These are phyloP conservation scores for Naganishia onofrii DNA, from an alignment of 768 basidiomycete species.

Conservation along the genomic window DNA sequence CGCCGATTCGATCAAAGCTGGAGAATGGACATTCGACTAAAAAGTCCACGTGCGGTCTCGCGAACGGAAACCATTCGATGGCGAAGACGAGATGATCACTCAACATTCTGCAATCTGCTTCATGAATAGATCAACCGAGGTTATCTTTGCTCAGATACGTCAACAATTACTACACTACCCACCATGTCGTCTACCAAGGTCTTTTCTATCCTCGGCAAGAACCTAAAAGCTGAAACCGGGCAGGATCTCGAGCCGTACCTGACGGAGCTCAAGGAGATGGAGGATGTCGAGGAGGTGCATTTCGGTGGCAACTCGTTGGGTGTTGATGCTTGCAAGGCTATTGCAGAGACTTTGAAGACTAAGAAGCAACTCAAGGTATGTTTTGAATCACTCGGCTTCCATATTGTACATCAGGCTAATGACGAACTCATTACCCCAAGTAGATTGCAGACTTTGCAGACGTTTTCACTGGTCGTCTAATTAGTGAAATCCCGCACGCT, in stretches of 20 bases:
- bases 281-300: slow-evolving; percentile 80
- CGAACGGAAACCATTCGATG: background rate
- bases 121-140: background rate
- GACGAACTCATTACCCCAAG: background rate
- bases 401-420: background rate
- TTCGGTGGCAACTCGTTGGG: slow-evolving; percentile 93
- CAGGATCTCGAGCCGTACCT: slow-evolving; percentile 75
- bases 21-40: background rate
- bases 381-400: background rate
- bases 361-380: slow-evolving; percentile 69
- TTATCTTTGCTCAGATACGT: background rate
- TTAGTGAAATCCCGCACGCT: slow-evolving; percentile 88
- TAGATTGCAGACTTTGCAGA: slow-evolving; percentile 94
- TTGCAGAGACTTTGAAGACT: slow-evolving; percentile 73
- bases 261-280: slow-evolving; percentile 53
- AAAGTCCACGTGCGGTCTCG: background rate
- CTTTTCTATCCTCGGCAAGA: slow-evolving; percentile 64
- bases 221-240: slow-evolving; percentile 74
- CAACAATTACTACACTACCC: background rate
- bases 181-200: slow-evolving; percentile 37
- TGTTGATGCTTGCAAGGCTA: slow-evolving; percentile 78
- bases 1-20: background rate
- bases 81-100: slow-evolving; percentile 10
- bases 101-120: slow-evolving; percentile 11
- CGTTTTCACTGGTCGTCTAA: slow-evolving; percentile 95